Base-by-base conservation (phyloP, 768 basidiomycete species). In the Phylloporus rhodoxanthus region DNA sequence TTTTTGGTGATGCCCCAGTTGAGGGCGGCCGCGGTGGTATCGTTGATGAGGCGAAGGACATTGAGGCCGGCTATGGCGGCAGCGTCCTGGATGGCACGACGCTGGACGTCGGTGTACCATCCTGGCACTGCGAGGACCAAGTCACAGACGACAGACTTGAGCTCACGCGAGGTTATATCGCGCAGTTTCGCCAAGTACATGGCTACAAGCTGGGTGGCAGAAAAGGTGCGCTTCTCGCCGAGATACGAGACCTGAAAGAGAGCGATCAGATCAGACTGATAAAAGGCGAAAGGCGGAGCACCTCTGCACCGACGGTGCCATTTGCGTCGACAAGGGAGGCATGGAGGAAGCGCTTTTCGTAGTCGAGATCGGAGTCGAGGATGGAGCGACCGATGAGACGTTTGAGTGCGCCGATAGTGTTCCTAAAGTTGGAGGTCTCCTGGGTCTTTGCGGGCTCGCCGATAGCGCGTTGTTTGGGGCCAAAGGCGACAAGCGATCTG, bases 1-100 rank as follows among this genome's bases (percentile, higher is more conserved):
- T 87, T 82, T 72, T 99, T 99, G 57, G 95, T 99, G 77, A 98
- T 98, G 58, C 96, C 96, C 72, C 95, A 99, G 45, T 91, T 92
- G 67, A 99, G 86, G 34, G 96, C 96, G 50, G 86, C 80, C 46
- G 95, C 96, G 54, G 95, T 98, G 49, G 87, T 85, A 68, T 98
- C 96, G 74, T 97, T 97, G 76, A 98, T 91, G 69, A 99, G 79
- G 45, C 95, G 90, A 53, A 98, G 88, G 55, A 82, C 73, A 69
- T 92, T 96, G 53, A 98, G 80, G 51, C 87, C 85, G 48, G 90
- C 91, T 61, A 99, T 91, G 51, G 80, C 63, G 37, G 92, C 92
- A 26, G 96, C 92, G 59, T 94, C 91, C 50, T 92, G 78, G 54
- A 95, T 64, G 0, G 94, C 92, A 29, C 94, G 81, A 47, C 95